phyloP scores from a whole-genome alignment of 805 yeast genomes.

The Sugiyamaella valdiviana region DNA sequence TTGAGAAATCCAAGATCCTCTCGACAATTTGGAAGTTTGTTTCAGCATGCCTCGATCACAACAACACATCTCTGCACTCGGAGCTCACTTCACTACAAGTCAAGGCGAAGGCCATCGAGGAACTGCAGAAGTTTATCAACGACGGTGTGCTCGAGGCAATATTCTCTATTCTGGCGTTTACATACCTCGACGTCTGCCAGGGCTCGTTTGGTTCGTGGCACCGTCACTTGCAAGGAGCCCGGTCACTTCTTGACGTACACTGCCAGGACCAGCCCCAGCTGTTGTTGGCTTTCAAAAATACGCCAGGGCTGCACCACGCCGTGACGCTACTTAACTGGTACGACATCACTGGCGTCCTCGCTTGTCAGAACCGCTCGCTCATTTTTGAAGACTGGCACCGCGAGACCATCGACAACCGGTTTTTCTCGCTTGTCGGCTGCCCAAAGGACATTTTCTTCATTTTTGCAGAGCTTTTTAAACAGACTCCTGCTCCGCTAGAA shows the following conservation, averaged over 20 bases:
- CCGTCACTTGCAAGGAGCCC: constrained; percentile 16
- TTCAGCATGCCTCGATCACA: constrained; percentile 9
- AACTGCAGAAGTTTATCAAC: constrained; percentile 15
- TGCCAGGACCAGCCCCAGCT: constrained; percentile 10
- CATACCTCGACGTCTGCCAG: constrained; percentile 18
- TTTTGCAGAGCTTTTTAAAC: constrained; percentile 7
- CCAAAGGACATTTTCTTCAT: constrained; percentile 13
- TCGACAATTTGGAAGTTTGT: constrained; percentile 19
- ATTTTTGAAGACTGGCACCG: constrained; percentile 22
- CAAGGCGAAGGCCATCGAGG: constrained; percentile 15
- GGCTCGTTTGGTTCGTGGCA: constrained; percentile 19
- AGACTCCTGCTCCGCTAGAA: constrained; percentile 2
- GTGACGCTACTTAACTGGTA: constrained; percentile 18
- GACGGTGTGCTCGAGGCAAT: constrained; percentile 18
- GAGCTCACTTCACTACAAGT: constrained; percentile 12
- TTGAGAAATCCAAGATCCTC: constrained; percentile 11
- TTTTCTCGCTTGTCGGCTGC: constrained; percentile 17
- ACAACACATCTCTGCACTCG: neutral
- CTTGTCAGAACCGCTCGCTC: constrained; percentile 9
- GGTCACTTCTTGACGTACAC: constrained; percentile 17
- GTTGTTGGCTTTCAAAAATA: constrained; percentile 2
- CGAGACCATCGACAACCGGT: constrained; percentile 13
- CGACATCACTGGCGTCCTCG: constrained; percentile 17
- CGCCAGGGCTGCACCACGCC: constrained; percentile 20
- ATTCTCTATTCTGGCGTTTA: constrained; percentile 18